Percentiles rank a stretch among this genome's conserved stretches.
phyloP scores from a whole-genome alignment of 352 stramenopile genomes.

The Phytophthora pseudosyringae region DNA sequence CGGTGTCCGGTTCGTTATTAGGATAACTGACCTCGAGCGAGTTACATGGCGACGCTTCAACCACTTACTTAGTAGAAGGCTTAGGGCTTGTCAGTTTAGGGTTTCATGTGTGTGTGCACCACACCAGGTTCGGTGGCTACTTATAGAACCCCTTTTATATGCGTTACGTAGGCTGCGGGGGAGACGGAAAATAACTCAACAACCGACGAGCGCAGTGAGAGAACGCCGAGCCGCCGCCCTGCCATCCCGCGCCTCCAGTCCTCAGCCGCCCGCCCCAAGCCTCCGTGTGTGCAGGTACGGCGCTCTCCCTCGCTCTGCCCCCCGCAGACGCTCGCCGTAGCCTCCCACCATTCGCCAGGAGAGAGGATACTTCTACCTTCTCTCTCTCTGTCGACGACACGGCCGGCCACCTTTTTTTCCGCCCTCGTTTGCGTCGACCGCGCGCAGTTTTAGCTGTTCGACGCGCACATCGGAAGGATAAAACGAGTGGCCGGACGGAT shows the following conservation, averaged over 20 bases:
- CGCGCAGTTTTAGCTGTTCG: slow-evolving; percentile 15
- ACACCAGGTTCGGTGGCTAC: slow-evolving; percentile 21
- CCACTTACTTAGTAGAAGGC: background rate
- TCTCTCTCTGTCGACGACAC: slow-evolving; percentile 11
- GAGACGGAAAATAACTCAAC: slow-evolving; percentile 45
- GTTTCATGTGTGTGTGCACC: background rate
- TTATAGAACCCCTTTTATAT: slow-evolving; percentile 36
- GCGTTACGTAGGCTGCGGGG: slow-evolving; percentile 31
- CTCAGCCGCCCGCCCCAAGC: slow-evolving; percentile 9
- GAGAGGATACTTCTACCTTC: slow-evolving; percentile 18
- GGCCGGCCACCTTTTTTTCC: slow-evolving; percentile 8
- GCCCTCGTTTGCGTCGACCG: slow-evolving; percentile 22
- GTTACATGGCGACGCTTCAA: slow-evolving; percentile 25
- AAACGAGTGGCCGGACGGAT: background rate
- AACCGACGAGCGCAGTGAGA: slow-evolving; percentile 40
- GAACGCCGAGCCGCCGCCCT: slow-evolving; percentile 32
- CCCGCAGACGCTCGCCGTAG: background rate
- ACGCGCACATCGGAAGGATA: slow-evolving; percentile 6
- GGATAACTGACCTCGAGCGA: slow-evolving; percentile 5
- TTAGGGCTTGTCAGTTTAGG: background rate
- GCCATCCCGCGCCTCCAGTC: slow-evolving; percentile 27
- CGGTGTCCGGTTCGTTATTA: slow-evolving; percentile 1
- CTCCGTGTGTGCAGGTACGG: slow-evolving; percentile 30
- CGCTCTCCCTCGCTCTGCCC: background rate
- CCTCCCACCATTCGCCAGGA: background rate